Evolutionary conservation across 768 basidiomycete genomes (phyloP), one percentile per base, ranked within the genome.

Genomic region (Kwoniella botswanensis): DNA sequence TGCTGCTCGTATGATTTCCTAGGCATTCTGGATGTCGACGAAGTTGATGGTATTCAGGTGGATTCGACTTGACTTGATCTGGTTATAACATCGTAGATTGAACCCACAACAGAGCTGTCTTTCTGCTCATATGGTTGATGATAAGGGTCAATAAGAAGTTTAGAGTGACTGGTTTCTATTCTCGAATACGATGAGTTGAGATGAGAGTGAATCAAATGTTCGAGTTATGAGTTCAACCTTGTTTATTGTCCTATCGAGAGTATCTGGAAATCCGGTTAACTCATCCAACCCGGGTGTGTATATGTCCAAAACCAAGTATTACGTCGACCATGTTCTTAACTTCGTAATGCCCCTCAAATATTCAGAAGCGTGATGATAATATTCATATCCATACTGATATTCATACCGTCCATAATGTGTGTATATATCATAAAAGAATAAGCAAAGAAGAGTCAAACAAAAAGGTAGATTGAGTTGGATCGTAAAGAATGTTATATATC

Each of bases 1-100:
- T 70, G 69, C 43, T 70, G 69, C 58, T 76, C 72, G 43, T 76
- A 76, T 18, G 69, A 63, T 43, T 42, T 52, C 22, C 75, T 65
- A 65, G 75, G 63, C 75, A 76, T 76, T 50, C 46, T 50, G 18
- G 15, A 50, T 17, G 46, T 50, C 18, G 46, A 50, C 18, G n/a
- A 15, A 18, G 22, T 56, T 56, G 21, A 56, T 56, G 55, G 55
- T 22, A 53, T 53, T 53, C 35, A 9, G 35, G 35, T 35, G 7
- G 7, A 35, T 6, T 35, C 6, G 35, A 35, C 35, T 35, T 35
- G 6, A 35, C 35, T 35, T 35, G 35, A 35, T 35, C 4, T 35
- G 1, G 35, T 35, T 35, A 35, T 35, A 35, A 35, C 35, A 35
- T 35, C 7, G 35, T 35, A 35, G 35, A 35, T 35, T 35, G 6